These are phyloP conservation scores for Cryptococcus deneoformans DNA, from an alignment of 1,284 basidiomycete species.

Conservation along the genomic window DNA sequence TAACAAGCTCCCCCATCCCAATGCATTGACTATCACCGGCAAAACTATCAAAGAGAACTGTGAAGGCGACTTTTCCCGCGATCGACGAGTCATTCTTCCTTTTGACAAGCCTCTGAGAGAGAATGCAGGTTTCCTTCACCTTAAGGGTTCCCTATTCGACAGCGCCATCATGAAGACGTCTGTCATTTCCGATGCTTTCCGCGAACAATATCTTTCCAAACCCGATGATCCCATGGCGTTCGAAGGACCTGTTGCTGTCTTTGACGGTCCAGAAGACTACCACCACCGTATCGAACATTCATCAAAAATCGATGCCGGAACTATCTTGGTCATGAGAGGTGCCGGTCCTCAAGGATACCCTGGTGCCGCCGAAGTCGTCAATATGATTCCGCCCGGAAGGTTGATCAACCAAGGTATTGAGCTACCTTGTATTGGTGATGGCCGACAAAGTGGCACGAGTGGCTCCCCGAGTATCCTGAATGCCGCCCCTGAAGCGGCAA, in stretches of 20 bases:
- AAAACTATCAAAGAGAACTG: conserved; percentile 39
- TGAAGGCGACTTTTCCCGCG: conserved; percentile 35
- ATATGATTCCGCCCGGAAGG: conserved; percentile 48
- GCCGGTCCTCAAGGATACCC: conserved; percentile 48
- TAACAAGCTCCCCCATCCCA: conserved; percentile 37
- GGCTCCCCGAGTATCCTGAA: conserved; percentile 49
- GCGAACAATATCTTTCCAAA: conserved; percentile 43
- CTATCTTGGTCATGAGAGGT: conserved; percentile 48
- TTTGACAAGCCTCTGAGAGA: conserved; percentile 37
- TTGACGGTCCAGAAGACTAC: conserved; percentile 50
- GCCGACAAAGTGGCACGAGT: conserved; percentile 47
- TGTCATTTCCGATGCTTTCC: conserved; percentile 42
- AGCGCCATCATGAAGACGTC: conserved; percentile 51
- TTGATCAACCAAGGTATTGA: conserved; percentile 48
- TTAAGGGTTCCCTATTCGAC: conserved; percentile 48
- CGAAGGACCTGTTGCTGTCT: conserved; percentile 48
- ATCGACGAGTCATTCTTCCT: conserved; percentile 43
- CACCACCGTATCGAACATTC: conserved; percentile 39
- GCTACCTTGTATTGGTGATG: conserved; percentile 49
- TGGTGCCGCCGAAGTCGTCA: conserved; percentile 47
- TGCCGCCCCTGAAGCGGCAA: conserved; percentile 46
- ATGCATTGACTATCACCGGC: conserved; percentile 40
- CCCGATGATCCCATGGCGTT: conserved; percentile 48
- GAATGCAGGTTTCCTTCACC: conserved; percentile 47
- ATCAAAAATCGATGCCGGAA: conserved; percentile 27